Evolutionary conservation across 371 early-diverging fungal genomes (phyloP), one percentile per base, ranked within the genome.

Genomic region (Mortierella polycephala): DNA sequence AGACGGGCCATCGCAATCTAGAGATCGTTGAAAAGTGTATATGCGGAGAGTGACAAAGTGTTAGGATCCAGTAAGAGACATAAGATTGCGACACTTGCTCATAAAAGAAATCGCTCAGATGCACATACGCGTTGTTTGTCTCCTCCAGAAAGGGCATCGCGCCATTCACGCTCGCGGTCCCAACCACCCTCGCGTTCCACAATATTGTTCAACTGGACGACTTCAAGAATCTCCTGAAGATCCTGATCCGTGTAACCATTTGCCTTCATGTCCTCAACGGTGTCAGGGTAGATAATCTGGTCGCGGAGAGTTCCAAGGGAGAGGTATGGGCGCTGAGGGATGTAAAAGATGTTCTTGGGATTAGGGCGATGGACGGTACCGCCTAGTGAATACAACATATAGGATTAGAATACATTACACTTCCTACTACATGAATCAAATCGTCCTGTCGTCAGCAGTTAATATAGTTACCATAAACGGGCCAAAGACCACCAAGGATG

Each of bases 261-360:
- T 18, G 83, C 71, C 56, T 86, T 80, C 92, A 93, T 93, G 20
- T 94, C 92, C 54, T 87, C 83, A 6, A 85, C 61, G 12, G 89
- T 90, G 75, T 96, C 89, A 20, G 96, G 96, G 73, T 96, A 96
- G 47, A 96, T 89, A 67, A 97, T 90, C 88, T 97, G 98, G 82
- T 98, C 98, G 55, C 99, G 89, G 49, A 99, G 84, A 7, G 97
- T 97, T 54, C 99, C 98, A 23, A 95, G 83, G 20, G 96, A 92
- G 21, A 99, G 88, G 69, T 98, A 99, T 14, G 99, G 98, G 53
- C 96, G 87, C 83, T 98, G 98, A 14, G 99, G 98, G 55, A 99
- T 94, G 83, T 97, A 99, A 74, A 99, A 98, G 70, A 99, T 94
- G 65, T 95, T 91, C 79, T 87, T 84, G 82, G 92, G 88, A 60